Conservation (phyloP, 73 alveolate species). For the Paramecium primaurelia region DNA sequence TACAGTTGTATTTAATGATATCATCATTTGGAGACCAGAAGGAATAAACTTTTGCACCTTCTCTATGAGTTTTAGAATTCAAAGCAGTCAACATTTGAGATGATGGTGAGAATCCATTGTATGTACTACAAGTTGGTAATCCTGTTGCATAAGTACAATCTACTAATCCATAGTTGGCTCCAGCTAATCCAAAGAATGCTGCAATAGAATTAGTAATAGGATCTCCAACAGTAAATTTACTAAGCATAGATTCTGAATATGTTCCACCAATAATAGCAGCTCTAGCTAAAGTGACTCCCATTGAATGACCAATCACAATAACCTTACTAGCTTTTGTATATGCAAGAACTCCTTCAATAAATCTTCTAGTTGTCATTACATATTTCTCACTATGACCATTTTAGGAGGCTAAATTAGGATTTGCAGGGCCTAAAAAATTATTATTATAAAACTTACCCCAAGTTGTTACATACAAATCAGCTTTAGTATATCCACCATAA, state of each 20-base stretch:
- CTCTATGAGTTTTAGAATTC: neutral
- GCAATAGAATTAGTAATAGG: conserved; percentile 57
- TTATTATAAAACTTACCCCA: conserved; percentile 60
- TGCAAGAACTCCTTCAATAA: conserved; percentile 62
- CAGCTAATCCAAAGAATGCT: conserved; percentile 66
- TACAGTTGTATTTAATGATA: conserved; percentile 16
- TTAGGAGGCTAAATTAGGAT: neutral
- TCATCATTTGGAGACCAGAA: conserved; percentile 48
- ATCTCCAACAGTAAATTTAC: conserved; percentile 51
- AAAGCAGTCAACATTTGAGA: neutral
- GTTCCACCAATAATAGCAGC: conserved; percentile 37
- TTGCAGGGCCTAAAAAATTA: conserved; percentile 47
- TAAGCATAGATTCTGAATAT: neutral
- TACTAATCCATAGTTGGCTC: conserved; percentile 67
- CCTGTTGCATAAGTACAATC: conserved; percentile 51
- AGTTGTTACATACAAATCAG: conserved; percentile 66
- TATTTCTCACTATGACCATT: conserved; percentile 35
- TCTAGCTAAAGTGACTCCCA: conserved; percentile 66
- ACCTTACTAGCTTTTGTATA: conserved; percentile 56
- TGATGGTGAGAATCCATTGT: conserved; percentile 48
- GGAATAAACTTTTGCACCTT: conserved; percentile 23
- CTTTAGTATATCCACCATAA: conserved; percentile 60
- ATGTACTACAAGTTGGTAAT: conserved; percentile 33
- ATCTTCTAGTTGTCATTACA: conserved; percentile 46
- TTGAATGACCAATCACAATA: conserved; percentile 62